A percentile compares a stretch with the other conserved stretches of the same genome.
phyloP scores from a whole-genome alignment of 2,329 filamentous ascomycete species.

The Trichoderma koningiopsis region DNA sequence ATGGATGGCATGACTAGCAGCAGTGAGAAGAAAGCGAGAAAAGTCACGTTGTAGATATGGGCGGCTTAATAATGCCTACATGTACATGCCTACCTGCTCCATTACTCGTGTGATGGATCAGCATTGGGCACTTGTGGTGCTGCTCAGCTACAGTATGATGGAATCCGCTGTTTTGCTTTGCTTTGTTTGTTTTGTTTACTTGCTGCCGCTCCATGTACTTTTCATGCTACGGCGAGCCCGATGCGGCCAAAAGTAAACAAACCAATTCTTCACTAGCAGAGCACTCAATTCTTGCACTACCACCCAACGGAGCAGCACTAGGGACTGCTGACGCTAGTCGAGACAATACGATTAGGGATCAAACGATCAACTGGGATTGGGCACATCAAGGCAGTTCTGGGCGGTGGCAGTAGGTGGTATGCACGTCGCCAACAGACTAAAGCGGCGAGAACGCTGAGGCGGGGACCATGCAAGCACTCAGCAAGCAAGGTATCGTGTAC shows the following conservation, averaged over 20 bases:
- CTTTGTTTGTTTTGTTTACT: slow-evolving; percentile 4
- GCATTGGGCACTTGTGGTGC: background rate
- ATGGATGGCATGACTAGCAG: background rate
- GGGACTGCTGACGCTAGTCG: background rate
- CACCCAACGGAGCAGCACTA: background rate
- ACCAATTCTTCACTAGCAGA: background rate
- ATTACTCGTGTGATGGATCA: background rate
- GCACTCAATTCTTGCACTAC: background rate
- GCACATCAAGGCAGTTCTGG: background rate
- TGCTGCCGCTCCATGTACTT: background rate
- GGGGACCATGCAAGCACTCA: slow-evolving; percentile 27
- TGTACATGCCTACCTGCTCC: background rate
- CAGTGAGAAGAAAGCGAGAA: background rate
- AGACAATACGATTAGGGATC: background rate
- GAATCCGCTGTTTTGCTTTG: background rate
- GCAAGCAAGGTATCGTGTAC: slow-evolving; percentile 25
- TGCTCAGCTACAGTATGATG: background rate
- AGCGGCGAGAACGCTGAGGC: slow-evolving; percentile 27
- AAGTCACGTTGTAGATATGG: background rate
- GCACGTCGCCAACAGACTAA: background rate
- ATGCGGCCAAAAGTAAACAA: slow-evolving; percentile 23
- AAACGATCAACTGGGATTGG: too few species aligned
- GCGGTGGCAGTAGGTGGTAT: slow-evolving; percentile 1
- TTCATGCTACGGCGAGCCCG: slow-evolving; percentile 3
- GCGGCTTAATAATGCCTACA: background rate